Conservation (phyloP, 2,329 filamentous ascomycete genomes). For the Fusarium zealandicum region DNA sequence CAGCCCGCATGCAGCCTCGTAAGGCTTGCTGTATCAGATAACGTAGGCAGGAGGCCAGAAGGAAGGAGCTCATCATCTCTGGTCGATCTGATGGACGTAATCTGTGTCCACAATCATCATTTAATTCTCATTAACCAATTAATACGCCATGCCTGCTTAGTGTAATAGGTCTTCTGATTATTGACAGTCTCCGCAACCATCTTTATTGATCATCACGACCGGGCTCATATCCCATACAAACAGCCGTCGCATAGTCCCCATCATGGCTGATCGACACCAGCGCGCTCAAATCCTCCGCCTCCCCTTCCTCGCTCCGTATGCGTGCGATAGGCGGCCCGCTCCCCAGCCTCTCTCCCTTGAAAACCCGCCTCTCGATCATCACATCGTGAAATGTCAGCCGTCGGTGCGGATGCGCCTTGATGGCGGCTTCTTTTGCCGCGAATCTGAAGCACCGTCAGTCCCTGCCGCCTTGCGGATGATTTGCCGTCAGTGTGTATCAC, state of each 20-base stretch:
- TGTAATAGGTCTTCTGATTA: too few relatives aligned
- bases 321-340: slow-evolving; percentile 56
- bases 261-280: slow-evolving; percentile 88
- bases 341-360: slow-evolving; percentile 39
- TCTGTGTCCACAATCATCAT: too few relatives aligned
- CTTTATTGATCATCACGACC: background rate
- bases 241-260: slow-evolving; percentile 77
- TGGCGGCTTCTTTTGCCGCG: slow-evolving; percentile 77
- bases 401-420: slow-evolving; percentile 72
- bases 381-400: slow-evolving; percentile 69
- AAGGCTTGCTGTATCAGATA: too few relatives aligned
- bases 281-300: slow-evolving; percentile 60
- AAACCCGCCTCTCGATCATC: slow-evolving; percentile 48
- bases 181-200: too few relatives aligned
- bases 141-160: too few relatives aligned
- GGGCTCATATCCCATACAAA: slow-evolving; percentile 62
- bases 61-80: too few relatives aligned
- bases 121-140: too few relatives aligned
- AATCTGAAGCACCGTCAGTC: slow-evolving; percentile 53
- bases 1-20: too few relatives aligned
- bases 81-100: too few relatives aligned
- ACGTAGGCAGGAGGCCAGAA: too few relatives aligned
- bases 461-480: slow-evolving; percentile 5
- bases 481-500: slow-evolving; percentile 33
- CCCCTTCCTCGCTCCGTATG: slow-evolving; percentile 45